phyloP scores from a whole-genome alignment of 345 rosid species.

The Kandelia obovata region DNA sequence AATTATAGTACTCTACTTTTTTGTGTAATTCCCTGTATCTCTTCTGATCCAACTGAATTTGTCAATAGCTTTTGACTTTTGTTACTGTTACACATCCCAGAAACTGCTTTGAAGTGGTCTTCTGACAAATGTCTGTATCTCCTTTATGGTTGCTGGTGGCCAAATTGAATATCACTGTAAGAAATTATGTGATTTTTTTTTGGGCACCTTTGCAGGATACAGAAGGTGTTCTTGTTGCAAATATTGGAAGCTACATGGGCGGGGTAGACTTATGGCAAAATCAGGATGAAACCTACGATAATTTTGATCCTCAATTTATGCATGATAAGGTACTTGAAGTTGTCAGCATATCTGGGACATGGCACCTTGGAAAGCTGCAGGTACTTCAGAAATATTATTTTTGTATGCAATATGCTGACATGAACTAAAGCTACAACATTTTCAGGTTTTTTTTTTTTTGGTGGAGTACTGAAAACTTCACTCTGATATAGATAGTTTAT shows the following conservation, averaged over 20 bases:
- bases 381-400: slow-evolving; percentile 21
- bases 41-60: too few species aligned
- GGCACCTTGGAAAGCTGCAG: slow-evolving; percentile 97
- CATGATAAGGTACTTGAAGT: slow-evolving; percentile 83
- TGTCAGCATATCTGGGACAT: slow-evolving; percentile 87
- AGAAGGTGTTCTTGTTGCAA: slow-evolving; percentile 85
- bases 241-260: slow-evolving; percentile 96
- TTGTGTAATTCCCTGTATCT: too few species aligned
- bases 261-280: slow-evolving; percentile 94
- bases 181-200: background rate
- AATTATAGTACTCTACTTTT: too few species aligned
- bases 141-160: too few species aligned
- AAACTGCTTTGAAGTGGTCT: too few species aligned
- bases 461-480: background rate
- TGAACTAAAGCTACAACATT: background rate
- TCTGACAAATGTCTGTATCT: too few species aligned
- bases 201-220: slow-evolving; percentile 56
- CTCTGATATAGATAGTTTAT: background rate
- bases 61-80: too few species aligned
- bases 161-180: background rate
- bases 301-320: slow-evolving; percentile 83
- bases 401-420: background rate
- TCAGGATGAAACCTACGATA: slow-evolving; percentile 74
- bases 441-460: background rate
- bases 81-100: too few species aligned